A percentile compares a stretch with the other conserved stretches of the same genome.
These are phyloP conservation scores for Termitomyces sp. DNA, from an alignment of 768 basidiomycete genomes.

Conservation along the genomic window DNA sequence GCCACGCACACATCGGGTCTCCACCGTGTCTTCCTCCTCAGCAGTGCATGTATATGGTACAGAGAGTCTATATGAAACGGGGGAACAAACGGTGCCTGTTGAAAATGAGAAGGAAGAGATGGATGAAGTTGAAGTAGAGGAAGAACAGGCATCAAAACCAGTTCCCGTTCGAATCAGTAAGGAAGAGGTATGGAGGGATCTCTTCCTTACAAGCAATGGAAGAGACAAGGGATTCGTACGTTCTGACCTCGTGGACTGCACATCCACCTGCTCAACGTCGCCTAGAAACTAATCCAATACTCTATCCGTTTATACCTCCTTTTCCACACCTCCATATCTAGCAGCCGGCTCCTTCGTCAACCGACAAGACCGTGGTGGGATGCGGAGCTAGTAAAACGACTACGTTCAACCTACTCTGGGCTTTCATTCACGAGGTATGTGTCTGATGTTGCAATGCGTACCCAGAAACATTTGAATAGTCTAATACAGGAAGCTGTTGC, in stretches of 20 bases:
- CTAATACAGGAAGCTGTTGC: slow-evolving; percentile 66
- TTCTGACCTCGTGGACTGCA: slow-evolving; percentile 14
- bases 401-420: slow-evolving; percentile 61
- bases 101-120: slow-evolving; percentile 35
- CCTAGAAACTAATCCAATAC: slow-evolving; percentile 86
- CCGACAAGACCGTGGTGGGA: slow-evolving; percentile 52
- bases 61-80: slow-evolving; percentile 43
- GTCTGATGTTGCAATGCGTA: not conserved
- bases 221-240: slow-evolving; percentile 85
- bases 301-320: slow-evolving; percentile 71
- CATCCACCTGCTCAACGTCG: not conserved
- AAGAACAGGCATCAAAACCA: slow-evolving; percentile 45
- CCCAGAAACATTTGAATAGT: not conserved
- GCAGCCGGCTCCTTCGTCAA: slow-evolving; percentile 46
- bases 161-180: slow-evolving; percentile 47
- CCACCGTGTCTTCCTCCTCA: slow-evolving; percentile 37
- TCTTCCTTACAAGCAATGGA: slow-evolving; percentile 74
- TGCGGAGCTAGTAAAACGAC: slow-evolving; percentile 52
- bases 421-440: slow-evolving; percentile 73
- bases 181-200: slow-evolving; percentile 80
- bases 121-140: slow-evolving; percentile 41
- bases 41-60: slow-evolving; percentile 35
- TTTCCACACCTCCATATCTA: slow-evolving; percentile 57
- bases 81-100: slow-evolving; percentile 36
- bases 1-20: slow-evolving; percentile 71